These are phyloP conservation scores for Mortierella sp. DNA, from an alignment of 371 early-diverging fungal genomes.

Conservation along the genomic window DNA sequence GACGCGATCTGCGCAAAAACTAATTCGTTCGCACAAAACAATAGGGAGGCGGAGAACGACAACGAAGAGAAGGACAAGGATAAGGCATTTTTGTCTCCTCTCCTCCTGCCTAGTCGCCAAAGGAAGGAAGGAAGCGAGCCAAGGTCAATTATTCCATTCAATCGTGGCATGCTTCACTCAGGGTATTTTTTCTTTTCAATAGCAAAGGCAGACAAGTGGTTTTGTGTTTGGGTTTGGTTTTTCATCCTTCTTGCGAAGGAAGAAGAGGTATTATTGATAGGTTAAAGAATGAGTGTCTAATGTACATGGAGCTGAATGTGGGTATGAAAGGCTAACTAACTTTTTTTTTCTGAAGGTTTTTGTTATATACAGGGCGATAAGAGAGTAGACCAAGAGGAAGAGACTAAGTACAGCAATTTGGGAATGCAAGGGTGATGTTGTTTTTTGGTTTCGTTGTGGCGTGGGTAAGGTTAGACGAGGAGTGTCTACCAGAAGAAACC, in stretches of 20 bases:
- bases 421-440: not conserved
- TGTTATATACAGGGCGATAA: slow-evolving; percentile 33
- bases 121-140: too few species aligned
- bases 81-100: not conserved
- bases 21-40: not conserved
- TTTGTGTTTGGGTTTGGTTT: not conserved
- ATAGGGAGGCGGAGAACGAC: too few species aligned
- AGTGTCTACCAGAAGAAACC: slow-evolving; percentile 31
- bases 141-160: too few species aligned
- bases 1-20: not conserved
- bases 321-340: slow-evolving; percentile 8
- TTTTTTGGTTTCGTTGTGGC: slow-evolving; percentile 15
- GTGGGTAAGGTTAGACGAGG: not conserved
- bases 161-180: too few species aligned
- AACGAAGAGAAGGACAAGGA: not conserved
- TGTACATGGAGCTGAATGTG: slow-evolving; percentile 9
- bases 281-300: slow-evolving; percentile 12
- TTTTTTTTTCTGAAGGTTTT: slow-evolving; percentile 15
- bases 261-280: slow-evolving; percentile 2
- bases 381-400: slow-evolving; percentile 3
- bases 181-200: too few species aligned
- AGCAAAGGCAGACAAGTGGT: not conserved
- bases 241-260: slow-evolving; percentile 8
- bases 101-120: too few species aligned
- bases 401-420: slow-evolving; percentile 19